Evolutionary conservation across 208 protist species (phyloP).

Genomic region (Spongospora subterranea): DNA sequence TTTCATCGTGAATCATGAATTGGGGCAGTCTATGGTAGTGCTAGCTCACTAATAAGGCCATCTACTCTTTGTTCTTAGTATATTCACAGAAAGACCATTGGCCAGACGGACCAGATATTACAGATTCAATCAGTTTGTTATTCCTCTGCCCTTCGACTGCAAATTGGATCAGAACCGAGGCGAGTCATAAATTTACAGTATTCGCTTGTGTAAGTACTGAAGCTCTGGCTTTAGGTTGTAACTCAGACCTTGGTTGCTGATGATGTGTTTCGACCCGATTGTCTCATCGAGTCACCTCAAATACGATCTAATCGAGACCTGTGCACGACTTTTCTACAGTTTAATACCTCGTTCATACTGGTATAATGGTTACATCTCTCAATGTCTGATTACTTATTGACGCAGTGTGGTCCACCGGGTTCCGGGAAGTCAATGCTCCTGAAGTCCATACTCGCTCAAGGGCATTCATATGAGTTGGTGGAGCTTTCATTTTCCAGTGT

Average conservation of each 20-base stretch:
- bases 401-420: slow-evolving; percentile 84
- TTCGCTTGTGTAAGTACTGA: too few species aligned
- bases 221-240: too few species aligned
- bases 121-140: not conserved
- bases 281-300: not conserved
- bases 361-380: slow-evolving; percentile 24
- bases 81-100: not conserved
- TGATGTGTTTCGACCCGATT: not conserved
- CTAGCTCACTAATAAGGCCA: too few species aligned
- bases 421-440: slow-evolving; percentile 98
- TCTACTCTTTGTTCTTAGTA: too few species aligned
- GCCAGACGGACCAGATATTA: not conserved
- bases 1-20: too few species aligned
- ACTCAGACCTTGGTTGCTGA: not conserved
- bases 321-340: not conserved
- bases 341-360: too few species aligned
- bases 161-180: too few species aligned
- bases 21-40: too few species aligned
- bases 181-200: too few species aligned
- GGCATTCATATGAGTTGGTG: slow-evolving; percentile 81
- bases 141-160: too few species aligned
- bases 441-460: slow-evolving; percentile 82
- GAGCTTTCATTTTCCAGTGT: slow-evolving; percentile 97
- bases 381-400: not conserved
- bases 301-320: not conserved